These are phyloP conservation scores for Monilinia fructigena DNA, from an alignment of 2,329 filamentous ascomycete species.

Conservation along the genomic window DNA sequence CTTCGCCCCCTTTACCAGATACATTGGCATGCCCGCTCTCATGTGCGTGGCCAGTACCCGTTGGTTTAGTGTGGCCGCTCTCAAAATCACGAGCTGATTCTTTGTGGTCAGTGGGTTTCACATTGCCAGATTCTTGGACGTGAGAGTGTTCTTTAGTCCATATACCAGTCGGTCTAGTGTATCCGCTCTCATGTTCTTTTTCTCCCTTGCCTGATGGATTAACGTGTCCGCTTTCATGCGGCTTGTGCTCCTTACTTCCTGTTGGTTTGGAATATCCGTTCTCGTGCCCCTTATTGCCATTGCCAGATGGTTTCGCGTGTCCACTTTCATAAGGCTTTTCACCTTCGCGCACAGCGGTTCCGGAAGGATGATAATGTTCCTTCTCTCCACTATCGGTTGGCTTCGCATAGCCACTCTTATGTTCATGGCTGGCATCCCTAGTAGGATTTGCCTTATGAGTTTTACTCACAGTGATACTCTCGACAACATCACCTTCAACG, in stretches of 20 bases:
- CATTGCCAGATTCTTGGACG: too few relatives aligned
- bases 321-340: background rate
- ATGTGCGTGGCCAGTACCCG: background rate
- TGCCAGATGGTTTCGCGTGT: background rate
- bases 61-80: background rate
- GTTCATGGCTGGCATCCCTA: background rate
- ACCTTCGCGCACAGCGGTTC: background rate
- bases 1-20: background rate
- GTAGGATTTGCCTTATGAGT: background rate
- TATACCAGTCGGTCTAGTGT: background rate
- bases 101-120: too few relatives aligned
- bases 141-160: too few relatives aligned
- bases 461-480: constrained; percentile 1
- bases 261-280: background rate
- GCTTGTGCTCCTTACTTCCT: background rate
- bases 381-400: background rate
- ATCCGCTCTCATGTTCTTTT: background rate
- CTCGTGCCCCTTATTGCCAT: background rate
- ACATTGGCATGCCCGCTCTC: background rate
- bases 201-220: background rate
- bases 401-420: background rate
- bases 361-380: background rate
- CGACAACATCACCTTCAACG: background rate
- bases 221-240: too few relatives aligned
- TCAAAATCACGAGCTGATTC: background rate